phyloP scores from a whole-genome alignment of 2,329 filamentous ascomycete genomes.

The Stachybotrys echinatus region DNA sequence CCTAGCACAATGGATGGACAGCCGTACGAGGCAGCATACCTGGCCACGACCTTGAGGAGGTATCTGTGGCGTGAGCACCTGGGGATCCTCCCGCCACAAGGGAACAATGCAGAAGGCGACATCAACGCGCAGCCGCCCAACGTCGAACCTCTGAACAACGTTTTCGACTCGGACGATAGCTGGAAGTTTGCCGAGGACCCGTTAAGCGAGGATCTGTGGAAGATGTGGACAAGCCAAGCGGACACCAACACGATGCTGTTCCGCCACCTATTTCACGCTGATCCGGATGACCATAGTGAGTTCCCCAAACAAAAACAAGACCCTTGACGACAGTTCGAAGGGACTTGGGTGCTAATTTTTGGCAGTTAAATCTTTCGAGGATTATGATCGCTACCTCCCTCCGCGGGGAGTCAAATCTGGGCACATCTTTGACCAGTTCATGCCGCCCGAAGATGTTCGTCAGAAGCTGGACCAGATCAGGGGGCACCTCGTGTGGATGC shows the following conservation, averaged over 20 bases:
- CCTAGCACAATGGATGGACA: constrained; percentile 73
- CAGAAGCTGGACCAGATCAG: constrained; percentile 72
- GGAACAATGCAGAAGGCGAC: constrained; percentile 61
- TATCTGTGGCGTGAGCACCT: constrained; percentile 90
- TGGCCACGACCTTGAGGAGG: constrained; percentile 73
- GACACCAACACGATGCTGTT: constrained; percentile 70
- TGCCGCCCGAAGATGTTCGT: constrained; percentile 67
- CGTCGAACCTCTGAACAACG: constrained; percentile 60
- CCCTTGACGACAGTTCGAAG: background rate
- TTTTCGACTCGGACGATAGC: constrained; percentile 52
- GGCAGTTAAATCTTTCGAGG: constrained; percentile 76
- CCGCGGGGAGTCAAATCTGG: constrained; percentile 70
- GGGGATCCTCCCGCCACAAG: constrained; percentile 71
- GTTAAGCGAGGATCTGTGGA: constrained; percentile 59
- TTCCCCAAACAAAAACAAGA: constrained; percentile 1
- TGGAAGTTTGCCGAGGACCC: constrained; percentile 68
- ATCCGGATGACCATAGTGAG: constrained; percentile 79
- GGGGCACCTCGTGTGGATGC: constrained; percentile 93
- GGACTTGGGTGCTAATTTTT: constrained; percentile 7
- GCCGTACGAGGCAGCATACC: constrained; percentile 71
- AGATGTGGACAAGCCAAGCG: constrained; percentile 64
- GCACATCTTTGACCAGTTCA: constrained; percentile 78
- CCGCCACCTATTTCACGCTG: constrained; percentile 76
- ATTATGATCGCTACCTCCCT: constrained; percentile 77
- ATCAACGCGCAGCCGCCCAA: constrained; percentile 69